These are phyloP conservation scores for Themeda triandra DNA, from an alignment of 176 grass and related monocot genomes.

Conservation along the genomic window DNA sequence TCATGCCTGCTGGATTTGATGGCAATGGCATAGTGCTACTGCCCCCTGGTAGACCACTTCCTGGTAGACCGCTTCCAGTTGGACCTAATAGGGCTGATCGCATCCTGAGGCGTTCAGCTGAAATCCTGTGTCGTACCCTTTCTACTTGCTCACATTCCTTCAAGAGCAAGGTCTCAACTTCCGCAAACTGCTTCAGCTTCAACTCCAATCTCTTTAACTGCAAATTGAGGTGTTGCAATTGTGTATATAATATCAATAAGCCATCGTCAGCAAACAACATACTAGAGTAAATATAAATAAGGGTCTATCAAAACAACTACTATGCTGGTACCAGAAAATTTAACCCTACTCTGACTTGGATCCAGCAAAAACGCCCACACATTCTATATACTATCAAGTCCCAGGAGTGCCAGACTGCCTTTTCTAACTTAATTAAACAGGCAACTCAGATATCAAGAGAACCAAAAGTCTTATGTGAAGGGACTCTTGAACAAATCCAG, in stretches of 20 bases:
- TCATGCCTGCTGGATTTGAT: constrained; percentile 30
- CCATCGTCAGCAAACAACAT: not conserved
- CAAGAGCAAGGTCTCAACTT: constrained; percentile 85
- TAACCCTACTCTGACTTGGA: not conserved
- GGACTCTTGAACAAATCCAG: not conserved
- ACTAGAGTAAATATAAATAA: not conserved
- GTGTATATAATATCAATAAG: not conserved
- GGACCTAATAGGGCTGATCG: constrained; percentile 35
- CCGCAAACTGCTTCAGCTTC: constrained; percentile 93
- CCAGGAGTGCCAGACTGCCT: not conserved
- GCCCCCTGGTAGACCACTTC: constrained; percentile 17
- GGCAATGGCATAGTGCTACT: constrained; percentile 25
- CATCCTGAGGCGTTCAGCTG: constrained; percentile 50
- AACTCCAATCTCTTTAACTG: constrained; percentile 95
- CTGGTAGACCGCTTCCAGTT: constrained; percentile 13
- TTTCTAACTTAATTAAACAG: not conserved
- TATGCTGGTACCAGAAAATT: not conserved
- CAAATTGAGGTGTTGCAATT: constrained; percentile 32
- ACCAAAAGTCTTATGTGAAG: not conserved
- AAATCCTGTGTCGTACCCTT: constrained; percentile 60
- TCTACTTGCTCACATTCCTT: constrained; percentile 97
- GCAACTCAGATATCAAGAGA: not conserved
- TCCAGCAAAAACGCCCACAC: not conserved
- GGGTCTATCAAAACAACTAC: not conserved
- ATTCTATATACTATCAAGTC: not conserved